Percentiles rank a stretch among this genome's conserved stretches.
These are phyloP conservation scores for Talaromyces verruculosus DNA, from an alignment of 2,329 filamentous ascomycete species.

Conservation along the genomic window DNA sequence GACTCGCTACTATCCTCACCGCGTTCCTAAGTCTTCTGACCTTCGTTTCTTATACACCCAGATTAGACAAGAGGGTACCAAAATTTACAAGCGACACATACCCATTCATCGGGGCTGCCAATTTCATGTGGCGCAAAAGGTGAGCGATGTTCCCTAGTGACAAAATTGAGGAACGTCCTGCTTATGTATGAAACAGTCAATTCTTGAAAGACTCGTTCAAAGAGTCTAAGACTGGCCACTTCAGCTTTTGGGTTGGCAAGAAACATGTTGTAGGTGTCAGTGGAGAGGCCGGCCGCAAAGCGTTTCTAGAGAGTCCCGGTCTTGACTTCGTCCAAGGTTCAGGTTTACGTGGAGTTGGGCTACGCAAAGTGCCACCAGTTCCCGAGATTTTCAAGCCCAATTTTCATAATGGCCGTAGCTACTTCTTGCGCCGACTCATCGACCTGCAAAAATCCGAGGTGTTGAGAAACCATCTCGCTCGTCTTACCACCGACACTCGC, in stretches of 20 bases:
- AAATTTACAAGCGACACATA: slow-evolving; percentile 11
- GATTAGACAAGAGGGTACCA: slow-evolving; percentile 1
- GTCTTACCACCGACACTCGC: background rate
- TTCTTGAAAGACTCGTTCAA: slow-evolving; percentile 9
- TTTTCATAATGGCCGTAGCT: slow-evolving; percentile 3
- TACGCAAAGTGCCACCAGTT: background rate
- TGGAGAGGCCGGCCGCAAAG: slow-evolving; percentile 15
- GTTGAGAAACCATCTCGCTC: background rate
- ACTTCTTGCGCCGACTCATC: slow-evolving; percentile 2
- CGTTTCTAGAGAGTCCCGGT: slow-evolving; percentile 4
- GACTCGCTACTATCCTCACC: background rate
- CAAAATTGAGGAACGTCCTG: background rate
- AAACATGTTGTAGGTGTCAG: slow-evolving; percentile 14
- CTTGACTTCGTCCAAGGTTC: slow-evolving; percentile 5
- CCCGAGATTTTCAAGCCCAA: slow-evolving; percentile 7
- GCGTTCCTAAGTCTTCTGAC: background rate
- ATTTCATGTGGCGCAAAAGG: slow-evolving; percentile 13
- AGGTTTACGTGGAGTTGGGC: slow-evolving; percentile 7
- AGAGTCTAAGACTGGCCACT: slow-evolving; percentile 11
- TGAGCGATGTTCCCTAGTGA: background rate
- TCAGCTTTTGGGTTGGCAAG: slow-evolving; percentile 18
- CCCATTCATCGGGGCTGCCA: slow-evolving; percentile 9
- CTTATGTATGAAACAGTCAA: background rate
- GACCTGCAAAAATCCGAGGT: background rate
- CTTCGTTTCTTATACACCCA: slow-evolving; percentile 10